Base-by-base conservation (phyloP, 116 monocot genomes). In the Papilionanthe hybrid region DNA sequence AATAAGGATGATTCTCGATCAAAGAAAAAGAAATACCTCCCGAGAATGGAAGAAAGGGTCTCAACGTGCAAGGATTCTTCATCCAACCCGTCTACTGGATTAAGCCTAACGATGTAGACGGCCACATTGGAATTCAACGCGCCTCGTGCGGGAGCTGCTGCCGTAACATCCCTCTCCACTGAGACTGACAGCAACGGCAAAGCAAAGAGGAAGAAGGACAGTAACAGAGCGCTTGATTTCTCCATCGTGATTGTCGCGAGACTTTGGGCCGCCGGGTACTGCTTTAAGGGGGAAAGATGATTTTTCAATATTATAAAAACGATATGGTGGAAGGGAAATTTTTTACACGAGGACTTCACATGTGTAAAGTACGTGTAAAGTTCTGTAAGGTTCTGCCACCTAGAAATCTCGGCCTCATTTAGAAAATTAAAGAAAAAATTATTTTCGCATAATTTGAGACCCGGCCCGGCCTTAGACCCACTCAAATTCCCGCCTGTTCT, bases 21-120 rank as follows among this genome's bases (percentile, higher is more conserved):
- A 2, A 2, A 11, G 10, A 65, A 65, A 65, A 65, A 17, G 25
- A 65, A 28, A 18, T 71, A 71, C 71, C 71, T 37, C 18, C 71
- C 71, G 37, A 71, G 71, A 71, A 71, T 18, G 71, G 71, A 29
- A 41, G 71, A 71, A 41, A 71, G 71, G 10, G 30, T 71, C 5
- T 71, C 30, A 17, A 71, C 18, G 32, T 71, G 71, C 41, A 41
- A 32, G 18, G 41, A 71, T 37, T 71, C 71, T 17, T 25, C 17
- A 29, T 15, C 71, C 71, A 71, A 9, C 71, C 29, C 15, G 15
- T 71, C 29, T 6, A 28, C 29, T 11, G 71, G 71, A 29, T 71
- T 71, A 2, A 41, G 5, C 18, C 4, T 17, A 5, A 71, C 71
- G 71, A 71, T 29, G 71, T 71, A 71, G 71, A 71, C 71, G 19